A percentile compares a stretch with the other conserved stretches of the same genome.
These are phyloP conservation scores for Cordyceps farinosa DNA, from an alignment of 2,329 filamentous ascomycete genomes.

Conservation along the genomic window DNA sequence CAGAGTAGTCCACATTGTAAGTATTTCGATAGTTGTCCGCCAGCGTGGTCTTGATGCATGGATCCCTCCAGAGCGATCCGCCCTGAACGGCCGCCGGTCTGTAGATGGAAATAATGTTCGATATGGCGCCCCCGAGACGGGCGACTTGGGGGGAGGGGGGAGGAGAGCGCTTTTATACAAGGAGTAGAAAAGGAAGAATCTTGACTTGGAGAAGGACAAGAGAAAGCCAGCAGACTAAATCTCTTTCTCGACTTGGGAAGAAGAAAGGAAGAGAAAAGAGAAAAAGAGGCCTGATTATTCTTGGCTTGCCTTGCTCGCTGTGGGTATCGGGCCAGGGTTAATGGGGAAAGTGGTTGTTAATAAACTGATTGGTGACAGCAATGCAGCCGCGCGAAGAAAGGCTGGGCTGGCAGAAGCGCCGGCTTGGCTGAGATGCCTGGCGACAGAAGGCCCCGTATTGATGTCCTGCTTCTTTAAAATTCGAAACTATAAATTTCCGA, in stretches of 20 bases:
- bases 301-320: conserved; percentile 14
- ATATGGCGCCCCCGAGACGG: conserved; percentile 48
- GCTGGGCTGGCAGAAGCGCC: conserved; percentile 15
- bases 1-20: conserved; percentile 72
- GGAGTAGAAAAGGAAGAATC: not conserved
- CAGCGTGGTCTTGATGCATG: conserved; percentile 69
- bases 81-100: conserved; percentile 68
- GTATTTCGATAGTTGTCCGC: conserved; percentile 71
- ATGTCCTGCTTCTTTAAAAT: not conserved
- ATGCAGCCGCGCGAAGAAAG: conserved; percentile 10
- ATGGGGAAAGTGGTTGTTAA: conserved; percentile 15
- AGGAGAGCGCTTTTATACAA: not conserved
- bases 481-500: conserved; percentile 13
- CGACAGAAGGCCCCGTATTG: not conserved
- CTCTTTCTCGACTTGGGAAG: conserved; percentile 2
- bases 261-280: conserved; percentile 1
- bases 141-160: conserved; percentile 34
- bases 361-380: conserved; percentile 15
- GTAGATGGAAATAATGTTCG: conserved; percentile 58
- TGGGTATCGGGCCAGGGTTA: conserved; percentile 16
- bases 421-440: conserved; percentile 1
- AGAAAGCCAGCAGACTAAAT: conserved; percentile 6
- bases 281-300: conserved; percentile 1
- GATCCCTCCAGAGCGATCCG: conserved; percentile 73
- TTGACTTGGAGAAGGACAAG: not conserved